Percentiles rank a stretch among this genome's conserved stretches.
Evolutionary conservation across 257 asterid species (phyloP).

Genomic region (Catharanthus roseus): DNA sequence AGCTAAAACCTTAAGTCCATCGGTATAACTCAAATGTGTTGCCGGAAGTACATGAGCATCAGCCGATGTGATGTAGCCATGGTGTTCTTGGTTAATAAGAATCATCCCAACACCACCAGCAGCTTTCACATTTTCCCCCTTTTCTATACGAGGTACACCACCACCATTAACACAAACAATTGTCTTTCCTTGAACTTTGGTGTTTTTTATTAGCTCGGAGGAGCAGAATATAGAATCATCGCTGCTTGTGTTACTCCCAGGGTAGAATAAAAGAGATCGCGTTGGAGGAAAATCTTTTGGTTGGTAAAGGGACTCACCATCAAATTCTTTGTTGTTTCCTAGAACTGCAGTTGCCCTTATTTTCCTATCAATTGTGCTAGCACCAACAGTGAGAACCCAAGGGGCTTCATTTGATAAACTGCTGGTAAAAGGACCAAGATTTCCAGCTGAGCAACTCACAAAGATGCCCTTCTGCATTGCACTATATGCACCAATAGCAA

Average conservation of each 20-base stretch:
- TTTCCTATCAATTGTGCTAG: constrained; percentile 8
- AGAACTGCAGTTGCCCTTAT: not conserved
- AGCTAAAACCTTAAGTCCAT: constrained; percentile 1
- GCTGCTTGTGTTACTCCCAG: not conserved
- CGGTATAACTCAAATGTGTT: constrained; percentile 9
- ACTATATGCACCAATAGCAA: constrained; percentile 17
- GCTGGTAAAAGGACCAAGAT: not conserved
- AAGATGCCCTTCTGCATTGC: constrained; percentile 20
- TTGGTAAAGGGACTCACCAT: not conserved
- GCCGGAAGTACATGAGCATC: constrained; percentile 15
- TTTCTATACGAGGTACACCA: not conserved
- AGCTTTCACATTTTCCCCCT: constrained; percentile 5
- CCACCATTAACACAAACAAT: not conserved
- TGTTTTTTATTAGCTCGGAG: not conserved
- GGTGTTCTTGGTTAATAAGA: not conserved
- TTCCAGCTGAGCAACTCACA: constrained; percentile 22
- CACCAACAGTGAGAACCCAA: constrained; percentile 12
- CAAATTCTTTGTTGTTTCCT: constrained; percentile 9
- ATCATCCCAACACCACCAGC: constrained; percentile 20
- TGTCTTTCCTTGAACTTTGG: constrained; percentile 3
- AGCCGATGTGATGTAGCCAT: not conserved
- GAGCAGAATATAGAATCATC: not conserved
- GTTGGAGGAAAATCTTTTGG: not conserved
- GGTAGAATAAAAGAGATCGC: not conserved
- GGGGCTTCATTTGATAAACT: constrained; percentile 6